Evolutionary conservation across 1,139 yeast genomes (phyloP).

Genomic region (Debaryomyces sp.): DNA sequence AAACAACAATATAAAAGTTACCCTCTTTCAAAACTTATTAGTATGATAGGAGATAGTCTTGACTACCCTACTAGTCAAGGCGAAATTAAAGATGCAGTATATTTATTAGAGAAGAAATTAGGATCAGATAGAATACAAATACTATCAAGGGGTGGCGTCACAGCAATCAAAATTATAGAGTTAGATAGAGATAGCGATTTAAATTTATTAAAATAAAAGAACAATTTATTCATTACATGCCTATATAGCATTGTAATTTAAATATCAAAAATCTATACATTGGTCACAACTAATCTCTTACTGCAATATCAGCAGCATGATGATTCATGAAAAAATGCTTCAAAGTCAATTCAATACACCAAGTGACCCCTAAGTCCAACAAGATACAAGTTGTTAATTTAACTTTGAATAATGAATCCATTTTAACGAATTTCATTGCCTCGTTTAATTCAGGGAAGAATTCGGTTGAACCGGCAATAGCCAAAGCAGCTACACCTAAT

Average conservation of each 20-base stretch:
- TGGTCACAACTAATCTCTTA: slow-evolving; percentile 29
- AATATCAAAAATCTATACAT: slow-evolving; percentile 6
- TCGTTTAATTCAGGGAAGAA: slow-evolving; percentile 93
- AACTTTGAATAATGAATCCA: slow-evolving; percentile 72
- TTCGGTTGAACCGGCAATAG: slow-evolving; percentile 92
- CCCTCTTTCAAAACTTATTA: slow-evolving; percentile 28
- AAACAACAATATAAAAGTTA: slow-evolving; percentile 18
- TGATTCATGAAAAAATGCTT: slow-evolving; percentile 88
- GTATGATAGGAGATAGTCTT: slow-evolving; percentile 38
- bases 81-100: slow-evolving; percentile 35
- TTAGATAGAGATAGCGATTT: slow-evolving; percentile 34
- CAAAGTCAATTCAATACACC: slow-evolving; percentile 77
- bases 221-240: slow-evolving; percentile 9
- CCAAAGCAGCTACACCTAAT: slow-evolving; percentile 85
- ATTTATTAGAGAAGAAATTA: slow-evolving; percentile 21
- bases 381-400: slow-evolving; percentile 75
- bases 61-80: slow-evolving; percentile 32
- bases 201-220: slow-evolving; percentile 12
- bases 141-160: slow-evolving; percentile 23
- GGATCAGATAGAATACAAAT: slow-evolving; percentile 16
- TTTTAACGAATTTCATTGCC: slow-evolving; percentile 88
- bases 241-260: not conserved
- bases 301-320: slow-evolving; percentile 89
- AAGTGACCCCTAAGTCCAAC: slow-evolving; percentile 75
- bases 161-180: slow-evolving; percentile 29